phyloP scores from a whole-genome alignment of 352 stramenopile genomes.

The Peronospora farinosa region DNA sequence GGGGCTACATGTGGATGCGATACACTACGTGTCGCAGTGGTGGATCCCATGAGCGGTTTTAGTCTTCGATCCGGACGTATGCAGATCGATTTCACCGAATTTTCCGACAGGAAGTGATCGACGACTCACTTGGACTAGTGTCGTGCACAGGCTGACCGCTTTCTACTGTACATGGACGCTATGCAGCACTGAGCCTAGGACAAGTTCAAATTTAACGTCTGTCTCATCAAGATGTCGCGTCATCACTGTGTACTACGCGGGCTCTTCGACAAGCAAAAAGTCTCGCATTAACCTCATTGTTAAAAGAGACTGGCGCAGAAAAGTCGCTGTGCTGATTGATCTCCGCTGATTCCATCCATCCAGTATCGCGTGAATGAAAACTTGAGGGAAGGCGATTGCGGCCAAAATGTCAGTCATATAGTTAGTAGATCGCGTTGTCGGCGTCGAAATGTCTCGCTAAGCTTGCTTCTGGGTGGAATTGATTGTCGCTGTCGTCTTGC shows the following conservation, averaged over 20 bases:
- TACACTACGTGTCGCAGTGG: no score
- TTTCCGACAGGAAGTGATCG: slow-evolving; percentile 79
- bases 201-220: slow-evolving; percentile 79
- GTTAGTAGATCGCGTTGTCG: slow-evolving; percentile 65
- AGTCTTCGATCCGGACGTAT: slow-evolving; percentile 93
- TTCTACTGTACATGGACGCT: slow-evolving; percentile 77
- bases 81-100: slow-evolving; percentile 89
- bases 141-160: slow-evolving; percentile 92
- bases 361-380: slow-evolving; percentile 52
- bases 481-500: slow-evolving; percentile 88
- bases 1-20: no score
- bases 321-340: slow-evolving; percentile 69
- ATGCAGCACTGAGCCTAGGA: slow-evolving; percentile 87
- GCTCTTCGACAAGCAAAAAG: slow-evolving; percentile 47
- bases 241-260: slow-evolving; percentile 71
- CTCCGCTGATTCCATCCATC: slow-evolving; percentile 43
- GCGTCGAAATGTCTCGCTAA: slow-evolving; percentile 88
- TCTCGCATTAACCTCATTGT: slow-evolving; percentile 38
- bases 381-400: slow-evolving; percentile 79
- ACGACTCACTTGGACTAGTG: slow-evolving; percentile 89
- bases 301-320: slow-evolving; percentile 54
- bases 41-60: no score
- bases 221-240: slow-evolving; percentile 86
- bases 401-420: slow-evolving; percentile 59
- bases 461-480: slow-evolving; percentile 77